phyloP scores from a whole-genome alignment of 805 yeast genomes.

The Pichia paraexigua region DNA sequence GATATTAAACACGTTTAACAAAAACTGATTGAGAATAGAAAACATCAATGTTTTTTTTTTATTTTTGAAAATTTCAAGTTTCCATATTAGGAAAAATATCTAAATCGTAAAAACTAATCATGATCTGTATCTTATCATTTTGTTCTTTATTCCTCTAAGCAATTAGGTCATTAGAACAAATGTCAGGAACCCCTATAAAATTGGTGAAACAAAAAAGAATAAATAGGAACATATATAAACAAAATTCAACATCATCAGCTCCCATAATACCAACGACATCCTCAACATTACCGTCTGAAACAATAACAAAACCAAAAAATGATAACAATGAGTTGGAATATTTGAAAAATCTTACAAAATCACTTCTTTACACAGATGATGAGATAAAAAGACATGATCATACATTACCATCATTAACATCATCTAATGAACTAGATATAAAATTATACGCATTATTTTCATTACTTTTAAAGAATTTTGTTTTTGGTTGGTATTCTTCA shows the following conservation, averaged over 20 bases:
- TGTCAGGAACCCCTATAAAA: background rate
- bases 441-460: constrained; percentile 42
- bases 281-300: background rate
- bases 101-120: background rate
- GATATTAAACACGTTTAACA: too few species aligned
- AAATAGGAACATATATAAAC: background rate
- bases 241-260: background rate
- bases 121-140: background rate
- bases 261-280: background rate
- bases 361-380: constrained; percentile 7
- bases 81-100: background rate
- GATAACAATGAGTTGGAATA: background rate
- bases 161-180: background rate
- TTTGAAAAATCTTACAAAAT: background rate
- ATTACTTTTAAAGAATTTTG: constrained; percentile 38
- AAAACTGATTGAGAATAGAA: background rate
- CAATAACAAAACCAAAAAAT: background rate
- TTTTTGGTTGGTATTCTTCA: constrained; percentile 38
- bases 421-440: constrained; percentile 33
- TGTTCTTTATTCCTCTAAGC: background rate
- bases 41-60: background rate
- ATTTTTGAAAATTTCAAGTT: background rate
- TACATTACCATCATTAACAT: constrained; percentile 7
- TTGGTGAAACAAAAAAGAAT: background rate
- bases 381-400: background rate